A percentile compares a stretch with the other conserved stretches of the same genome.
Conservation (phyloP, 2,329 filamentous ascomycete species). For the Fusarium sp. region DNA sequence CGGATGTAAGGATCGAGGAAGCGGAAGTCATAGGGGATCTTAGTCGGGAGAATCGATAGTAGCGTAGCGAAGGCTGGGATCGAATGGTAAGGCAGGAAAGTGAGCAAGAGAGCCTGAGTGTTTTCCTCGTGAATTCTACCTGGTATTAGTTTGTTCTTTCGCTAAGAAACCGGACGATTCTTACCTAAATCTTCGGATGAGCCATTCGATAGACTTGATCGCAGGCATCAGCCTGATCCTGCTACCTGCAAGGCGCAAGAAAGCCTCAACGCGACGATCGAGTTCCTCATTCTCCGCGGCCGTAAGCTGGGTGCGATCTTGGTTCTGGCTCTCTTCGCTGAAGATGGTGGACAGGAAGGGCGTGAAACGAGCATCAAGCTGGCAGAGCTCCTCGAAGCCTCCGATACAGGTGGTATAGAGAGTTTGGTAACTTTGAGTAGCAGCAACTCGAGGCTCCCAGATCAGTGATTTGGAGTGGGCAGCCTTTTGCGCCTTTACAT, state of each 20-base stretch:
- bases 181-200: constrained; percentile 89
- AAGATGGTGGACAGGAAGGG: constrained; percentile 84
- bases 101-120: constrained; percentile 78
- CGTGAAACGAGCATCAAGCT: constrained; percentile 81
- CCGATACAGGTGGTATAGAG: constrained; percentile 88
- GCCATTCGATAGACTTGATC: constrained; percentile 93
- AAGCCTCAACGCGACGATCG: constrained; percentile 80
- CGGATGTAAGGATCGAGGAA: constrained; percentile 90
- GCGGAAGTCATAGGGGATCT: constrained; percentile 78
- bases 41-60: constrained; percentile 84
- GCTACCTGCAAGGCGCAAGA: constrained; percentile 81
- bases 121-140: constrained; percentile 90
- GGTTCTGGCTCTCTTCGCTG: constrained; percentile 89
- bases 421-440: constrained; percentile 88
- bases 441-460: constrained; percentile 86
- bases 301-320: constrained; percentile 89
- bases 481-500: constrained; percentile 91
- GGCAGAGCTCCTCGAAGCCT: constrained; percentile 91
- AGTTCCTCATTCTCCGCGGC: constrained; percentile 83
- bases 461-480: constrained; percentile 95
- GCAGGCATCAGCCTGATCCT: constrained; percentile 86
- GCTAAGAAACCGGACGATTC: constrained; percentile 36
- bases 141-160: constrained; percentile 9
- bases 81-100: constrained; percentile 92
- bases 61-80: constrained; percentile 86